Percentiles rank a stretch among this genome's conserved stretches.
Conservation (phyloP, 2,329 filamentous ascomycete genomes). For the Bipolaris bicolor region DNA sequence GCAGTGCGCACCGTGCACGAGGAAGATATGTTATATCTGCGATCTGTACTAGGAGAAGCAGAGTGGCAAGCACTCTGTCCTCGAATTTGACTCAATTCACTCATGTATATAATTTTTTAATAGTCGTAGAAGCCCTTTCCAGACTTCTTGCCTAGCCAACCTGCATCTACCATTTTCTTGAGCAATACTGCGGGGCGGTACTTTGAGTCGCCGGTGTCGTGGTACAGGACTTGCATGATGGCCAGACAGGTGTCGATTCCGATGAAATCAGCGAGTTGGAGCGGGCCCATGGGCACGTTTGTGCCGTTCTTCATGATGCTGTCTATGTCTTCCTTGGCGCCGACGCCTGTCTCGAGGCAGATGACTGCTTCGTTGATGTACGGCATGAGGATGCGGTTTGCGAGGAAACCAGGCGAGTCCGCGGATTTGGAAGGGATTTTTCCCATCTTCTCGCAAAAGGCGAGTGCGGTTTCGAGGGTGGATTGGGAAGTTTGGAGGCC, state of each 20-base stretch:
- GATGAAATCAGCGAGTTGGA: conserved; percentile 95
- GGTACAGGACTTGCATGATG: conserved; percentile 94
- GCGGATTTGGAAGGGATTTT: conserved; percentile 88
- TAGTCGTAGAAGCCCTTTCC: conserved; percentile 97
- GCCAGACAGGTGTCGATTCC: conserved; percentile 93
- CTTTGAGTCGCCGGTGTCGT: conserved; percentile 93
- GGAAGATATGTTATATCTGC: background rate
- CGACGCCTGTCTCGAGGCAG: conserved; percentile 92
- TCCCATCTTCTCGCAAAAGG: conserved; percentile 89
- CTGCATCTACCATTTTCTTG: conserved; percentile 95
- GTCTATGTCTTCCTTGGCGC: conserved; percentile 89
- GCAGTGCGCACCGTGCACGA: background rate
- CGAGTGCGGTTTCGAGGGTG: conserved; percentile 81
- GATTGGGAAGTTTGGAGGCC: conserved; percentile 86
- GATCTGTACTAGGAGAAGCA: background rate
- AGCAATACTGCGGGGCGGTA: conserved; percentile 89
- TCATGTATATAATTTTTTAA: conserved; percentile 12
- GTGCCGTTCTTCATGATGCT: conserved; percentile 99
- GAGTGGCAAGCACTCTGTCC: background rate
- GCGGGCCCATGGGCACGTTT: conserved; percentile 96
- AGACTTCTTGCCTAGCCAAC: conserved; percentile 96
- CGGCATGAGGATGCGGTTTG: conserved; percentile 97
- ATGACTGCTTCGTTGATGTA: conserved; percentile 99
- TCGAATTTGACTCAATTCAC: background rate
- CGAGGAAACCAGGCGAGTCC: conserved; percentile 91